Evolutionary conservation across 441 rosid genomes (phyloP).

Genomic region (Francoa sonchifolia): DNA sequence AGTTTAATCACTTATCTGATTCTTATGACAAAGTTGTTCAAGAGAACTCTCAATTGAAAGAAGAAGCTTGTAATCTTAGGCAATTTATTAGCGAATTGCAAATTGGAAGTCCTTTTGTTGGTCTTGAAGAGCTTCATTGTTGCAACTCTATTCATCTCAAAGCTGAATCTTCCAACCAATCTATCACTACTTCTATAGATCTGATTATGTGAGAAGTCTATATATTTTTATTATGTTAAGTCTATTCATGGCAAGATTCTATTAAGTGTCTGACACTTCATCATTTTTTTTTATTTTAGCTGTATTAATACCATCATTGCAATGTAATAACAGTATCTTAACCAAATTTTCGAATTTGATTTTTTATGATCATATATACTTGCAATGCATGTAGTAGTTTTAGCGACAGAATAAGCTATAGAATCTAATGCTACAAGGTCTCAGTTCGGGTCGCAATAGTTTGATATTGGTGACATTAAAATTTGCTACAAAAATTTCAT

Average conservation of each 20-base stretch:
- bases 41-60: slow-evolving; percentile 66
- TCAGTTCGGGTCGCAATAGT: no score
- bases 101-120: slow-evolving; percentile 34
- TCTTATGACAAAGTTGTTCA: slow-evolving; percentile 43
- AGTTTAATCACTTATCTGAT: slow-evolving; percentile 51
- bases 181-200: slow-evolving; percentile 29
- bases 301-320: no score
- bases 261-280: slow-evolving; percentile 12
- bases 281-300: slow-evolving; percentile 9
- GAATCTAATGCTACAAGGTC: no score
- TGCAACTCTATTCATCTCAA: slow-evolving; percentile 33
- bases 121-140: slow-evolving; percentile 31
- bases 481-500: no score
- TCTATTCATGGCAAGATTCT: slow-evolving; percentile 3
- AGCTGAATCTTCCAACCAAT: slow-evolving; percentile 34
- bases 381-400: no score
- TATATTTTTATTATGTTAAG: slow-evolving; percentile 7
- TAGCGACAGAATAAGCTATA: no score
- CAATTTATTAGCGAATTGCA: slow-evolving; percentile 42
- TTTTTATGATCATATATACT: no score
- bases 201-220: slow-evolving; percentile 22
- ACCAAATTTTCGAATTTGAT: no score
- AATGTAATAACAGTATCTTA: no score
- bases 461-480: no score
- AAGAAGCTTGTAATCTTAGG: slow-evolving; percentile 69